A percentile compares a stretch with the other conserved stretches of the same genome.
These are phyloP conservation scores for Fulvia fulva DNA, from an alignment of 2,329 filamentous ascomycete genomes.

Conservation along the genomic window DNA sequence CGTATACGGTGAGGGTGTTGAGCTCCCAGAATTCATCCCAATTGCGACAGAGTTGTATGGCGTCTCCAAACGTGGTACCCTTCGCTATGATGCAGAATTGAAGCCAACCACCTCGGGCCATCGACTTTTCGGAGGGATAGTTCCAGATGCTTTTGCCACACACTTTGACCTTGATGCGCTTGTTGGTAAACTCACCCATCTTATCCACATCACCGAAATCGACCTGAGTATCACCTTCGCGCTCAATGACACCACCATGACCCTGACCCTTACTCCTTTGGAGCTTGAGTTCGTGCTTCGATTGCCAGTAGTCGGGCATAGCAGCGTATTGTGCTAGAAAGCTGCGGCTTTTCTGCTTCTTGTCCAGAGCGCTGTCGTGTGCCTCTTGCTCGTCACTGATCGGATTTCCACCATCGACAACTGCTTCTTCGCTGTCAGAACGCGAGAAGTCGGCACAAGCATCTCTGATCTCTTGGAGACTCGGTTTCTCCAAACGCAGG, in stretches of 20 bases:
- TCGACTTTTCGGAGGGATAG: slow-evolving; percentile 47
- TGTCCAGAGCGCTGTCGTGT: slow-evolving; percentile 14
- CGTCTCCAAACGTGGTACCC: slow-evolving; percentile 44
- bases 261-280: slow-evolving; percentile 17
- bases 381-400: slow-evolving; percentile 15
- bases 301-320: slow-evolving; percentile 18
- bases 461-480: slow-evolving; percentile 49
- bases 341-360: slow-evolving; percentile 1
- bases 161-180: slow-evolving; percentile 44
- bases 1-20: slow-evolving; percentile 43
- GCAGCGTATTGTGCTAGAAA: not conserved
- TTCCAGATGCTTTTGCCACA: slow-evolving; percentile 51
- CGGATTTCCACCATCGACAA: slow-evolving; percentile 30
- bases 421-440: slow-evolving; percentile 37
- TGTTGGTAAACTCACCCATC: slow-evolving; percentile 31
- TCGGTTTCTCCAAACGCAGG: slow-evolving; percentile 46
- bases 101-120: slow-evolving; percentile 48
- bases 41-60: slow-evolving; percentile 46
- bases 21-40: slow-evolving; percentile 52
- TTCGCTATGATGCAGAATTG: slow-evolving; percentile 51
- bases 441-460: slow-evolving; percentile 49
- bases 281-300: slow-evolving; percentile 34
- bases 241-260: slow-evolving; percentile 2
- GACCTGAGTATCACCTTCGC: slow-evolving; percentile 23
- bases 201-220: slow-evolving; percentile 38